phyloP scores from a whole-genome alignment of 371 early-diverging fungal genomes.

The Zychaea mexicana region DNA sequence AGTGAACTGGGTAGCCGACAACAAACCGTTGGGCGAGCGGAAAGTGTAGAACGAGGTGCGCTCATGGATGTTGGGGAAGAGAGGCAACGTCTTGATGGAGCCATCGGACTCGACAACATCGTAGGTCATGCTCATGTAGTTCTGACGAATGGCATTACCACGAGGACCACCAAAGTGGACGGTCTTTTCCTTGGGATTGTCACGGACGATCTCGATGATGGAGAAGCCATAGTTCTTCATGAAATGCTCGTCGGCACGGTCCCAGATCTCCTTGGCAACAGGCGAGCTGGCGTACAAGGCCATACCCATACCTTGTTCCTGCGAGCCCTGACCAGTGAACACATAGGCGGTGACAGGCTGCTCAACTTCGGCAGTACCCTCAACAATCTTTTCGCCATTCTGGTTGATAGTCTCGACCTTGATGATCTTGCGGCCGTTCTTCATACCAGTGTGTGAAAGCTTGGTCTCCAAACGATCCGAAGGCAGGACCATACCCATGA shows the following conservation, averaged over 20 bases:
- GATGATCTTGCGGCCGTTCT: conserved; percentile 95
- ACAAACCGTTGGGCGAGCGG: conserved; percentile 87
- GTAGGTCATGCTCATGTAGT: conserved; percentile 92
- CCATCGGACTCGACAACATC: conserved; percentile 80
- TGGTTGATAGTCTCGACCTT: conserved; percentile 91
- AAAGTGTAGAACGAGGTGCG: conserved; percentile 87
- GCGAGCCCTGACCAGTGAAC: conserved; percentile 98
- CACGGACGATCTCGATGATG: conserved; percentile 91
- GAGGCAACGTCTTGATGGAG: conserved; percentile 71
- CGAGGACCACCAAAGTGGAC: conserved; percentile 94
- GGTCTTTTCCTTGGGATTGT: conserved; percentile 86
- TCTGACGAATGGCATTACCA: conserved; percentile 87
- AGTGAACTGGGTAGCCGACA: conserved; percentile 96
- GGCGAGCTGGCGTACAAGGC: conserved; percentile 83
- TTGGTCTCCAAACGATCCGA: conserved; percentile 87
- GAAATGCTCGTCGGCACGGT: conserved; percentile 90
- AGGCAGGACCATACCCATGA: conserved; percentile 88
- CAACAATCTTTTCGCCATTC: conserved; percentile 84
- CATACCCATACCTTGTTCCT: conserved; percentile 97
- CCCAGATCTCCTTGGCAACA: conserved; percentile 91
- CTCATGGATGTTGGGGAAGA: conserved; percentile 91
- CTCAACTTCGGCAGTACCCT: conserved; percentile 92
- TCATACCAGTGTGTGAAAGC: conserved; percentile 94
- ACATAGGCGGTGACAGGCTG: conserved; percentile 92
- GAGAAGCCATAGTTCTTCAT: conserved; percentile 89